A percentile compares a stretch with the other conserved stretches of the same genome.
phyloP scores from a whole-genome alignment of 371 early-diverging fungal genomes.

The Mucor lusitanicus region DNA sequence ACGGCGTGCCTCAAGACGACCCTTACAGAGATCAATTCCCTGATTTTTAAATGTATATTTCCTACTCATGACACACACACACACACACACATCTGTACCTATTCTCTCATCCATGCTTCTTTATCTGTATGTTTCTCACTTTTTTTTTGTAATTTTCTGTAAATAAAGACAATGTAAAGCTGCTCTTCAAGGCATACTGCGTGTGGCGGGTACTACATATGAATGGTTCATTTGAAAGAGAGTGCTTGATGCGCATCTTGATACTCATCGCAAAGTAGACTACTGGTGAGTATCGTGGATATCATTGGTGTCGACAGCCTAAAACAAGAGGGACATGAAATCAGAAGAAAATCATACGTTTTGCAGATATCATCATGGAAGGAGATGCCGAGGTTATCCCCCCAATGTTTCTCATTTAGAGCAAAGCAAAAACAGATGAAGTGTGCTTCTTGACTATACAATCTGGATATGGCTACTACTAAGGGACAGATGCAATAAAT shows the following conservation, averaged over 20 bases:
- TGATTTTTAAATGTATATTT: conserved; percentile 22
- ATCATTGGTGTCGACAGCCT: too few species aligned
- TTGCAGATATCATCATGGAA: not conserved
- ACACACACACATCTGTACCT: not conserved
- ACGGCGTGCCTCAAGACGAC: conserved; percentile 20
- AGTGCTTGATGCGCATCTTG: not conserved
- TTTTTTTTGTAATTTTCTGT: not conserved
- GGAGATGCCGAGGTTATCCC: not conserved
- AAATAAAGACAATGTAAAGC: not conserved
- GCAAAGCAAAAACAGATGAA: too few species aligned
- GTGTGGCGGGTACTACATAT: not conserved
- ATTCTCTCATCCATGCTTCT: not conserved
- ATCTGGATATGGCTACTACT: not conserved
- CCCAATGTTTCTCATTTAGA: not conserved
- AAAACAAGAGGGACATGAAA: too few species aligned
- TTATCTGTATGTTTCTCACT: not conserved
- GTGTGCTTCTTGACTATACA: not conserved
- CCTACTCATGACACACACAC: too few species aligned
- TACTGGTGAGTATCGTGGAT: too few species aligned
- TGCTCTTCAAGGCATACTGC: not conserved
- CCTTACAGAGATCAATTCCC: conserved; percentile 31
- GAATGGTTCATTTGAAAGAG: not conserved
- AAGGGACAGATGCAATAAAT: too few species aligned
- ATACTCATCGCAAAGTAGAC: not conserved
- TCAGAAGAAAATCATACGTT: not conserved